Evolutionary conservation across 2,329 filamentous ascomycete species (phyloP).

Genomic region (Colletotrichum scovillei): DNA sequence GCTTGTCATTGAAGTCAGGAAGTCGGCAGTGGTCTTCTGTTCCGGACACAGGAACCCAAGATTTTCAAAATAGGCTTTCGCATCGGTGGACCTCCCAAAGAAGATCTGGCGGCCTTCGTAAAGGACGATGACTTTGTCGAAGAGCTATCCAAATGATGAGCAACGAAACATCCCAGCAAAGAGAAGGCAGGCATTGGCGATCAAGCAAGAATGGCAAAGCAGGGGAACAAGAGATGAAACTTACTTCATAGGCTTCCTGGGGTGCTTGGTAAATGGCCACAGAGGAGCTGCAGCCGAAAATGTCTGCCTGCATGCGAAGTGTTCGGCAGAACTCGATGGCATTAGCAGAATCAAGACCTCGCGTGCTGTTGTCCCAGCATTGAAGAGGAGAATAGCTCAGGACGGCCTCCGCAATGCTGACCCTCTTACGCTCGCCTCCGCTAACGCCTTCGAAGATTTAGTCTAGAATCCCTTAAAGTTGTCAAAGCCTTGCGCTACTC

Average conservation of each 20-base stretch:
- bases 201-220: not conserved
- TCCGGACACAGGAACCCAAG: conserved; percentile 71
- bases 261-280: conserved; percentile 70
- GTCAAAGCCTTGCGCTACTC: too few species aligned
- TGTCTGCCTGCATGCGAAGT: conserved; percentile 41
- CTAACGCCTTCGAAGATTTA: conserved; percentile 49
- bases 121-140: conserved; percentile 75
- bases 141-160: conserved; percentile 48
- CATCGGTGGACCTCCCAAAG: conserved; percentile 70
- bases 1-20: conserved; percentile 70
- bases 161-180: too few species aligned
- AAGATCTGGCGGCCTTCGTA: conserved; percentile 76
- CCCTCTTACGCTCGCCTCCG: conserved; percentile 62
- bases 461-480: too few species aligned
- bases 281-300: conserved; percentile 39
- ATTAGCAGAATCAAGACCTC: conserved; percentile 51
- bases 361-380: conserved; percentile 59
- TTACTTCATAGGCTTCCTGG: conserved; percentile 64
- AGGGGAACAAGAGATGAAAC: conserved; percentile 3
- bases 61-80: conserved; percentile 73
- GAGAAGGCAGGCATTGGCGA: not conserved
- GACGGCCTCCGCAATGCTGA: conserved; percentile 48
- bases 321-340: conserved; percentile 39
- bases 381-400: conserved; percentile 43
- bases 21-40: conserved; percentile 76